Evolutionary conservation across 2,329 filamentous ascomycete species (phyloP).

Genomic region (Akanthomyces dipterigenus): DNA sequence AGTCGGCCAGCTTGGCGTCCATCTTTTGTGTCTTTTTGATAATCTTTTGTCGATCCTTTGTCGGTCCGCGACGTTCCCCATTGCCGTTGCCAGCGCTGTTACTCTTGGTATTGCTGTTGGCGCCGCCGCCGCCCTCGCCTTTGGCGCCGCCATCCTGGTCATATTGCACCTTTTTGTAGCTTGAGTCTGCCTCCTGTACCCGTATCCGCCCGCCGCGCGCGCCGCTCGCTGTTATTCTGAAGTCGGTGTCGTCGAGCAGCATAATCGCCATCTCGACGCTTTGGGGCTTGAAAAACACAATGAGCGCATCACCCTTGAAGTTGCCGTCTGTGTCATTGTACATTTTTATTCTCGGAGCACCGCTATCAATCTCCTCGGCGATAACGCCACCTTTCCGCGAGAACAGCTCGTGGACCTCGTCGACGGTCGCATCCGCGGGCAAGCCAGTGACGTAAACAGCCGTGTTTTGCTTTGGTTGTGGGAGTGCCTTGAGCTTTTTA

Average conservation of each 20-base stretch:
- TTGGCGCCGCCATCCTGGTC: slow-evolving; percentile 31
- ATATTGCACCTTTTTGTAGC: slow-evolving; percentile 84
- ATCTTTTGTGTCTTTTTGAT: slow-evolving; percentile 88
- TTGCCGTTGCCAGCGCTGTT: slow-evolving; percentile 21
- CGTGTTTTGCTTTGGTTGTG: slow-evolving; percentile 63
- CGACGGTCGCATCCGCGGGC: slow-evolving; percentile 67
- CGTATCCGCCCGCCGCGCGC: slow-evolving; percentile 60
- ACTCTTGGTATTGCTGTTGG: slow-evolving; percentile 16
- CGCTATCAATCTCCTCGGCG: slow-evolving; percentile 87
- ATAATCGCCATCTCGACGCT: slow-evolving; percentile 82
- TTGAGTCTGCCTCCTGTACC: slow-evolving; percentile 79
- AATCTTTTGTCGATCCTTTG: slow-evolving; percentile 73
- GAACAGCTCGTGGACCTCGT: slow-evolving; percentile 80
- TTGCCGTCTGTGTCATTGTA: slow-evolving; percentile 74
- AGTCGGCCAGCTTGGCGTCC: slow-evolving; percentile 86
- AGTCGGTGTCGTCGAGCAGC: slow-evolving; percentile 74
- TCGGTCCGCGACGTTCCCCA: slow-evolving; percentile 34
- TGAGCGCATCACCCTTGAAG: slow-evolving; percentile 88
- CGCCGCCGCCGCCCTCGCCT: slow-evolving; percentile 19
- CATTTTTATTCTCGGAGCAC: slow-evolving; percentile 83
- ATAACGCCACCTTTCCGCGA: slow-evolving; percentile 81
- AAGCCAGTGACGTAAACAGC: slow-evolving; percentile 89
- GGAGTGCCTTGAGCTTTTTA: slow-evolving; percentile 42
- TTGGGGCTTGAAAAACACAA: slow-evolving; percentile 93
- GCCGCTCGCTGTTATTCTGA: slow-evolving; percentile 55